Evolutionary conservation across 331 rosid genomes (phyloP).

Genomic region (Pyracantha coccinea): DNA sequence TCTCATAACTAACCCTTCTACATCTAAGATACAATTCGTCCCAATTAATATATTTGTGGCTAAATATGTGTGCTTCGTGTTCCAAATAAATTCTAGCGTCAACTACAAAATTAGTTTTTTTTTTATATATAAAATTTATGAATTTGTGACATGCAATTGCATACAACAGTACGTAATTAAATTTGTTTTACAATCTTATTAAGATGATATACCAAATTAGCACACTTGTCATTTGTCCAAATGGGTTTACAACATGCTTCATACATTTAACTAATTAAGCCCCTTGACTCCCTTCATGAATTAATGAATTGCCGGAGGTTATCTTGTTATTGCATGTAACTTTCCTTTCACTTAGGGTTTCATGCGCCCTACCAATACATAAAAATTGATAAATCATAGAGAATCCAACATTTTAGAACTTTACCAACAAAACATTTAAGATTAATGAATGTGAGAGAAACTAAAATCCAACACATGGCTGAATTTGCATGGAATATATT

Average conservation of each 20-base stretch:
- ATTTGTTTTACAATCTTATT: too few species aligned
- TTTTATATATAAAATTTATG: neutral
- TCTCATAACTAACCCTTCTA: too few species aligned
- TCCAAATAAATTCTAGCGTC: neutral
- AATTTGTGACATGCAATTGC: neutral
- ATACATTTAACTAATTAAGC: neutral
- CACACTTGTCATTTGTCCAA: neutral
- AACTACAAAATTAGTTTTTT: neutral
- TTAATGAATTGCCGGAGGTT: neutral
- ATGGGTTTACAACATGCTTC: neutral
- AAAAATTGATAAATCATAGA: neutral
- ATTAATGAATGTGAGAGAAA: neutral
- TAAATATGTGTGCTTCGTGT: neutral
- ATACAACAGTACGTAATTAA: neutral
- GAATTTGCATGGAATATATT: neutral
- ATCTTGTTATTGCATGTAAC: neutral
- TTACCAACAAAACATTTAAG: slow-evolving; percentile 1
- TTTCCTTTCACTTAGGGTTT: neutral
- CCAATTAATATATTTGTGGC: neutral
- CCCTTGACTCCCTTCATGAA: neutral
- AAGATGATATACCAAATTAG: neutral
- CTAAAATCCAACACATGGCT: neutral
- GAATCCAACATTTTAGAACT: slow-evolving; percentile 3
- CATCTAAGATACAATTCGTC: neutral
- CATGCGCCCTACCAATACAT: neutral